Conservation (phyloP, 805 yeast species). For the Kodamaea kaohsiungensis region DNA sequence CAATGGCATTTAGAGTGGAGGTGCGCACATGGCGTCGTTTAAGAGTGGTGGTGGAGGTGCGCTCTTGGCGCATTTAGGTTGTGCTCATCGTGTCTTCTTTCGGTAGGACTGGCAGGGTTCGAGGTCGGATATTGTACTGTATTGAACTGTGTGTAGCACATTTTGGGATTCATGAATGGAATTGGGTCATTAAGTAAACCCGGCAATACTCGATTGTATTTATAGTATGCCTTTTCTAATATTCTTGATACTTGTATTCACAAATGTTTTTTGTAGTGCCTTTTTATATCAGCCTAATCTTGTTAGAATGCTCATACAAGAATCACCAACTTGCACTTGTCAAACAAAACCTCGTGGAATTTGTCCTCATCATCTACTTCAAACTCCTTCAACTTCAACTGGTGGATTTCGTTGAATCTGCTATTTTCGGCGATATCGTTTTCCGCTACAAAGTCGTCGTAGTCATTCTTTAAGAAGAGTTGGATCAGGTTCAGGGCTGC, state of each 20-base stretch:
- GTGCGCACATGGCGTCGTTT: background rate
- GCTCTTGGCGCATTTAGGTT: background rate
- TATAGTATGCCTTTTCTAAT: background rate
- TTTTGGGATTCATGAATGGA: background rate
- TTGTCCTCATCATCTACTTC: slow-evolving; percentile 42
- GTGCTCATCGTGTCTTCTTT: background rate
- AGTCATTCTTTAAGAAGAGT: slow-evolving; percentile 42
- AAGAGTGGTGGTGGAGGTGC: background rate
- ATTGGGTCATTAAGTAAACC: background rate
- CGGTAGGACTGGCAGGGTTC: no score
- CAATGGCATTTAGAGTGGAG: background rate
- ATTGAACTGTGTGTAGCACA: no score
- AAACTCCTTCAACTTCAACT: slow-evolving; percentile 28
- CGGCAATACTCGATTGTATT: background rate
- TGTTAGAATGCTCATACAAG: slow-evolving; percentile 8
- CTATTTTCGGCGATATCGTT: slow-evolving; percentile 24
- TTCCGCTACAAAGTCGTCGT: slow-evolving; percentile 39
- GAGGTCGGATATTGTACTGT: no score
- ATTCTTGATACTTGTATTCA: background rate
- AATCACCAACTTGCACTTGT: slow-evolving; percentile 45
- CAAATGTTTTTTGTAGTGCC: background rate
- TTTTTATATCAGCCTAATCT: background rate
- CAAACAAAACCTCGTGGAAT: slow-evolving; percentile 41
- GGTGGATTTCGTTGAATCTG: slow-evolving; percentile 27
- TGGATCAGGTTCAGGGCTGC: slow-evolving; percentile 23